phyloP scores from a whole-genome alignment of 768 basidiomycete genomes.

The Coprinopsis cinerea region DNA sequence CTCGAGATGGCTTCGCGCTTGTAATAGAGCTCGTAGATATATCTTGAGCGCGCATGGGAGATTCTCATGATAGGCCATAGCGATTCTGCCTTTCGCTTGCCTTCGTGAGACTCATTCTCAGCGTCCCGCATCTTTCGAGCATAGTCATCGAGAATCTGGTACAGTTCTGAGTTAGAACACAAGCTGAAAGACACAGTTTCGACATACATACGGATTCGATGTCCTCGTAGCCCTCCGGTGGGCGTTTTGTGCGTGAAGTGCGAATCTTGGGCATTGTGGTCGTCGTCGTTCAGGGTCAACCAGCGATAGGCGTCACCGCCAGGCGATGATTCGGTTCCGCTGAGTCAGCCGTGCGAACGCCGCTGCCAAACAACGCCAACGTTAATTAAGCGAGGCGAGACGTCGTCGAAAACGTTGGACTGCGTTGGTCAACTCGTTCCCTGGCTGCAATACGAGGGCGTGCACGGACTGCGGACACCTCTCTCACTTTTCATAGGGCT shows the following conservation, averaged over 20 bases:
- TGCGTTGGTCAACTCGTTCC: neutral
- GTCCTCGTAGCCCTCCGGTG: slow-evolving; percentile 95
- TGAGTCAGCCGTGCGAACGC: neutral
- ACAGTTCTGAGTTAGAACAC: neutral
- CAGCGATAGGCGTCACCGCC: neutral
- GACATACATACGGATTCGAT: slow-evolving; percentile 57
- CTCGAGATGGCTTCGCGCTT: slow-evolving; percentile 93
- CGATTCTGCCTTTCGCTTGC: slow-evolving; percentile 90
- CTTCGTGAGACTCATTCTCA: slow-evolving; percentile 97
- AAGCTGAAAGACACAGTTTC: neutral
- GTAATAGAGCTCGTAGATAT: slow-evolving; percentile 98
- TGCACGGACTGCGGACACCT: slow-evolving; percentile 1
- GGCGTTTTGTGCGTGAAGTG: slow-evolving; percentile 87
- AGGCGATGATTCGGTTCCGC: neutral
- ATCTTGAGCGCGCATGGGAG: slow-evolving; percentile 91
- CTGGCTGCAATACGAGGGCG: neutral
- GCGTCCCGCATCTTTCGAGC: slow-evolving; percentile 99
- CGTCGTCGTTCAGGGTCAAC: slow-evolving; percentile 1
- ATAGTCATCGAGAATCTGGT: slow-evolving; percentile 93
- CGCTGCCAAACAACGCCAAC: neutral
- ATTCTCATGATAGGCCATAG: slow-evolving; percentile 99
- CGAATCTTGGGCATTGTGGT: slow-evolving; percentile 86
- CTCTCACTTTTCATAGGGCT: neutral
- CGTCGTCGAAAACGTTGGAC: neutral
- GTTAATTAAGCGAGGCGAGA: slow-evolving; percentile 1